Evolutionary conservation across 352 stramenopile species (phyloP).

Genomic region (Pythium aristosporum): DNA sequence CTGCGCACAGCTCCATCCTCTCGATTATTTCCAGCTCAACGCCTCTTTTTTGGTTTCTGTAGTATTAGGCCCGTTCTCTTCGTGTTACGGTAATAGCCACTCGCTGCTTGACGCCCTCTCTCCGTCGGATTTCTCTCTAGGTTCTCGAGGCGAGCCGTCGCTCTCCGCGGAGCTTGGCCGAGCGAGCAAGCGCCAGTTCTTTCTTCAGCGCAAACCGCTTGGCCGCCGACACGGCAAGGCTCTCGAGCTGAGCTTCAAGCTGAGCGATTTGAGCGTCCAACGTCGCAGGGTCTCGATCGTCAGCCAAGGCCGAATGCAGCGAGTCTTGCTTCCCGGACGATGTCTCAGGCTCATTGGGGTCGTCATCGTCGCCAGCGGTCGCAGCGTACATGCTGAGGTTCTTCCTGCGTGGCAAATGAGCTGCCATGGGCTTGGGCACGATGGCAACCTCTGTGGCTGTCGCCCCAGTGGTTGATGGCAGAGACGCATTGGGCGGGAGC

Average conservation of each 20-base stretch:
- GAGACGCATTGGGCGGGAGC: constrained; percentile 39
- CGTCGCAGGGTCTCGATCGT: background rate
- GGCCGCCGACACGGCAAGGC: constrained; percentile 51
- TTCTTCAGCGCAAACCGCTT: constrained; percentile 87
- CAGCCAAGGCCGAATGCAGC: background rate
- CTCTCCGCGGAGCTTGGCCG: constrained; percentile 57
- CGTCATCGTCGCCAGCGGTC: constrained; percentile 4
- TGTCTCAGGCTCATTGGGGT: background rate
- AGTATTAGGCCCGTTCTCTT: constrained; percentile 20
- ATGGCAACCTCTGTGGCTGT: background rate
- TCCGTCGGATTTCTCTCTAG: background rate
- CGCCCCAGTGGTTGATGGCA: constrained; percentile 7
- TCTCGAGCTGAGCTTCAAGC: constrained; percentile 67
- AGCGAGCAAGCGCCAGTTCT: constrained; percentile 67
- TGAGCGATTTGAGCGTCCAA: constrained; percentile 40
- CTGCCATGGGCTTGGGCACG: constrained; percentile 1
- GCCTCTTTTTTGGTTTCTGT: constrained; percentile 16
- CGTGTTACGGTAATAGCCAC: constrained; percentile 20
- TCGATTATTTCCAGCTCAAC: background rate
- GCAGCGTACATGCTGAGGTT: constrained; percentile 31
- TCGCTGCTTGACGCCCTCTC: background rate
- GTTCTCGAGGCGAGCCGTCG: constrained; percentile 27
- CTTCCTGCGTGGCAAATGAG: background rate
- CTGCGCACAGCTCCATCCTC: background rate
- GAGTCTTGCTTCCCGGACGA: constrained; percentile 1